phyloP scores from a whole-genome alignment of 495 filamentous ascomycete genomes.

The Aspergillus saccharolyticus region DNA sequence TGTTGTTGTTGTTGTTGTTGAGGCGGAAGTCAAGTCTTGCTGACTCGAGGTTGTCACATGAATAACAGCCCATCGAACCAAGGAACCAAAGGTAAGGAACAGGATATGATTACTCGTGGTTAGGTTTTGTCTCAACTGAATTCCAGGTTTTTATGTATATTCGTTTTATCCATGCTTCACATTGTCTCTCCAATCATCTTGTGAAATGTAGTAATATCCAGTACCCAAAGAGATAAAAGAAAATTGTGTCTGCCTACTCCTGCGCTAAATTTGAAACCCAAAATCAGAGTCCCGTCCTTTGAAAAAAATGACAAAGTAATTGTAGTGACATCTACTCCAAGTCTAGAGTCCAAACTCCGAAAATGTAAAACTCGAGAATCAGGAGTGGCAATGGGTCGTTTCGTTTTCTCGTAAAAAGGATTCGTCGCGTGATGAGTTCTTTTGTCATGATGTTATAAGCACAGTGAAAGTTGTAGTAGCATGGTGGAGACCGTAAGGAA shows the following conservation, averaged over 20 bases:
- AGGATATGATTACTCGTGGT: too few species aligned
- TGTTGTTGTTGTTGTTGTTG: too few species aligned
- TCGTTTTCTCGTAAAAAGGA: not conserved
- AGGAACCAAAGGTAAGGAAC: too few species aligned
- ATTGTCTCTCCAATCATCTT: not conserved
- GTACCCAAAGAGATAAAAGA: too few species aligned
- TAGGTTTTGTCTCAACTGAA: too few species aligned
- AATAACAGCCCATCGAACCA: too few species aligned
- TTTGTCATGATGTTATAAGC: not conserved
- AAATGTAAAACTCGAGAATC: not conserved
- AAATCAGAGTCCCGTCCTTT: not conserved
- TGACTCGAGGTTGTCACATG: too few species aligned
- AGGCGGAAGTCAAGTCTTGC: too few species aligned
- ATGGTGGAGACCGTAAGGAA: not conserved
- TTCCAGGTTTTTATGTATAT: too few species aligned
- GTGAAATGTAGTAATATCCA: not conserved
- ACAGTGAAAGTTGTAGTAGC: not conserved
- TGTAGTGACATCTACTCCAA: not conserved
- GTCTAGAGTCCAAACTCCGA: not conserved
- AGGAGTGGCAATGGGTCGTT: not conserved
- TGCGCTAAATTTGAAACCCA: not conserved
- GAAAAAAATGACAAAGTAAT: not conserved
- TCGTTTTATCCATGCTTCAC: too few species aligned
- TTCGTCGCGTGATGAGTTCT: not conserved
- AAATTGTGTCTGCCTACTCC: not conserved